phyloP scores from a whole-genome alignment of 352 stramenopile genomes.

The Phytophthora multivora region DNA sequence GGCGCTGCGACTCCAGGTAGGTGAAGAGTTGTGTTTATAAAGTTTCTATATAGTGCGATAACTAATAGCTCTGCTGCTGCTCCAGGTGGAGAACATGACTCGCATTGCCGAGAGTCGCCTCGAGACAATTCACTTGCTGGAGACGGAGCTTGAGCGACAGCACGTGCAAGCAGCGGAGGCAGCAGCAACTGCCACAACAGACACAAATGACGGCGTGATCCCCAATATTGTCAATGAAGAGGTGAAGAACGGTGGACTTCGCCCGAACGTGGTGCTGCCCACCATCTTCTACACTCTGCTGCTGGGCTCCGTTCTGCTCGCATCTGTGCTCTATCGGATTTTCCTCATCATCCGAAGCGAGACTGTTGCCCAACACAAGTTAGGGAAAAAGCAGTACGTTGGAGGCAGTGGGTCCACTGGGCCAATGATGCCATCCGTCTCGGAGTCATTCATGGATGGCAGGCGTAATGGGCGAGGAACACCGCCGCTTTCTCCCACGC shows the following conservation, averaged over 20 bases:
- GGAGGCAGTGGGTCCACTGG: not conserved
- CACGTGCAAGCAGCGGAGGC: slow-evolving; percentile 52
- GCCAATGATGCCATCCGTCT: slow-evolving; percentile 29
- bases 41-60: not conserved
- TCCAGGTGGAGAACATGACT: slow-evolving; percentile 69
- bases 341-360: slow-evolving; percentile 57
- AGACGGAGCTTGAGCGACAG: slow-evolving; percentile 71
- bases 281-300: slow-evolving; percentile 60
- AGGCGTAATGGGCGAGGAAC: slow-evolving; percentile 28
- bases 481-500: slow-evolving; percentile 29
- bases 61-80: slow-evolving; percentile 10
- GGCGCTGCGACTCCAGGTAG: slow-evolving; percentile 47
- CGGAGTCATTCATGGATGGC: slow-evolving; percentile 23
- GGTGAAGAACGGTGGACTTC: slow-evolving; percentile 19
- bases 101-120: slow-evolving; percentile 67
- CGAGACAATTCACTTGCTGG: slow-evolving; percentile 74
- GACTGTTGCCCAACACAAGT: slow-evolving; percentile 35
- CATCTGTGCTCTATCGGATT: slow-evolving; percentile 55
- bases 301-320: slow-evolving; percentile 51
- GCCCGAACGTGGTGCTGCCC: slow-evolving; percentile 41
- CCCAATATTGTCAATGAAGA: slow-evolving; percentile 14
- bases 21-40: slow-evolving; percentile 3
- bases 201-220: slow-evolving; percentile 3
- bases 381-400: slow-evolving; percentile 30
- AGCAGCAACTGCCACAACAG: slow-evolving; percentile 26